Percentiles rank a stretch among this genome's conserved stretches.
phyloP scores from a whole-genome alignment of 2,329 filamentous ascomycete species.

The Geoglossum cookeanum region DNA sequence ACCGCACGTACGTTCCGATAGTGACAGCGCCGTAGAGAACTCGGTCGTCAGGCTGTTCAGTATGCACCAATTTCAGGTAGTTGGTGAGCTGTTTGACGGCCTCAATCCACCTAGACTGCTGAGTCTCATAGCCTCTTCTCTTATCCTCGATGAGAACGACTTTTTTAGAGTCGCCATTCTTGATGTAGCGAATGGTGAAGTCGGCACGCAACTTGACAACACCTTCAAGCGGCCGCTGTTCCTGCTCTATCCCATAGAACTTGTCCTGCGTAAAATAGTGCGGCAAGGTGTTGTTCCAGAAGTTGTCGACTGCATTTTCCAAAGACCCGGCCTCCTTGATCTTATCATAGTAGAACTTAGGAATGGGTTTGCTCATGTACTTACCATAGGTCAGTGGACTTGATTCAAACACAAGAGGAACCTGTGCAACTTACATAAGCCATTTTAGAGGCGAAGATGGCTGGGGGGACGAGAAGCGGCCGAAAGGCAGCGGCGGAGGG shows the following conservation, averaged over 20 bases:
- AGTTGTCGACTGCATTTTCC: conserved; percentile 3
- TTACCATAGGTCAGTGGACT: neutral
- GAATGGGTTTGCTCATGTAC: conserved; percentile 2
- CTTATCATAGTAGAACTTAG: conserved; percentile 1
- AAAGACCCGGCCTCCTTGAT: neutral
- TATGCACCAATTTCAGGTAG: neutral
- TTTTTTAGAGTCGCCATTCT: conserved; percentile 2
- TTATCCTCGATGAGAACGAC: conserved; percentile 4
- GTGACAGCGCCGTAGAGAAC: conserved; percentile 1
- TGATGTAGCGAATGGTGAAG: conserved; percentile 3
- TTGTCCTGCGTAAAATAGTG: conserved; percentile 2
- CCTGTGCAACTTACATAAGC: neutral
- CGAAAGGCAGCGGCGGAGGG: no score
- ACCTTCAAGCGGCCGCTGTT: neutral
- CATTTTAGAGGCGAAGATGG: neutral
- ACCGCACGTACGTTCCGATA: neutral
- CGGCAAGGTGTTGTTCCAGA: conserved; percentile 1
- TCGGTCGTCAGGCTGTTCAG: neutral
- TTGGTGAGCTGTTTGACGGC: neutral
- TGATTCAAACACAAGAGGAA: neutral
- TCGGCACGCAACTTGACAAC: neutral
- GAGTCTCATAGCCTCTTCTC: neutral
- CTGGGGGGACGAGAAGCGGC: no score
- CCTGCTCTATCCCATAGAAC: conserved; percentile 2
- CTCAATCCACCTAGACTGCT: neutral